Percentiles rank a stretch among this genome's conserved stretches.
phyloP scores from a whole-genome alignment of 129 eudicot species.

The Lactuca sativa region DNA sequence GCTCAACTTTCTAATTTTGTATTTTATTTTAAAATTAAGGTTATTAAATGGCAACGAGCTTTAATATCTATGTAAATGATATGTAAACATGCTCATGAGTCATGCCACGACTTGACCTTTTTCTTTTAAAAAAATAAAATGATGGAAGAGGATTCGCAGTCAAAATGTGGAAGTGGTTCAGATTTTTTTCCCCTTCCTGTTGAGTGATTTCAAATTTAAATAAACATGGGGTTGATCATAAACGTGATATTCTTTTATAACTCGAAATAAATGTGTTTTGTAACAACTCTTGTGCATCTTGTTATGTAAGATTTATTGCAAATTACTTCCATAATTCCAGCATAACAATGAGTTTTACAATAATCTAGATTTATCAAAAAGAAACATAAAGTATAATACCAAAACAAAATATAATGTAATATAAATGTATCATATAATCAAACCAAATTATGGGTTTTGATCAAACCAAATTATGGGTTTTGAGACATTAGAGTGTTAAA shows the following conservation, averaged over 20 bases:
- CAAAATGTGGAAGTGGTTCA: conserved; percentile 18
- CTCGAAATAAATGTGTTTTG: background rate
- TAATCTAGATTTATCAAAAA: no score
- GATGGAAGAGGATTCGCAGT: conserved; percentile 5
- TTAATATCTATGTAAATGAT: background rate
- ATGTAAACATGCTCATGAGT: background rate
- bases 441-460: no score
- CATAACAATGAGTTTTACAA: no score
- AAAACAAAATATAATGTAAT: no score
- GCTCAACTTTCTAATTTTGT: background rate
- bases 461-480: no score
- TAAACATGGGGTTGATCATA: conserved; percentile 3
- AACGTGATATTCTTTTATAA: background rate
- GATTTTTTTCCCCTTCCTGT: conserved; percentile 9
- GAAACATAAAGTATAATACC: no score
- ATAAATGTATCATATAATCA: no score
- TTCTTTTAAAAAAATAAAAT: background rate
- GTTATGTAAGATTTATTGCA: no score
- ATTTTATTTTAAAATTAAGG: background rate
- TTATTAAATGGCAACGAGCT: background rate
- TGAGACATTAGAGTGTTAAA: no score
- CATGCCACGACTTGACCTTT: background rate
- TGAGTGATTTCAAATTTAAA: background rate
- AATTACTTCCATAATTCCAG: no score
- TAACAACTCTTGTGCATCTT: background rate